Evolutionary conservation across 208 protist species (phyloP).

Genomic region (Acanthamoeba quina): DNA sequence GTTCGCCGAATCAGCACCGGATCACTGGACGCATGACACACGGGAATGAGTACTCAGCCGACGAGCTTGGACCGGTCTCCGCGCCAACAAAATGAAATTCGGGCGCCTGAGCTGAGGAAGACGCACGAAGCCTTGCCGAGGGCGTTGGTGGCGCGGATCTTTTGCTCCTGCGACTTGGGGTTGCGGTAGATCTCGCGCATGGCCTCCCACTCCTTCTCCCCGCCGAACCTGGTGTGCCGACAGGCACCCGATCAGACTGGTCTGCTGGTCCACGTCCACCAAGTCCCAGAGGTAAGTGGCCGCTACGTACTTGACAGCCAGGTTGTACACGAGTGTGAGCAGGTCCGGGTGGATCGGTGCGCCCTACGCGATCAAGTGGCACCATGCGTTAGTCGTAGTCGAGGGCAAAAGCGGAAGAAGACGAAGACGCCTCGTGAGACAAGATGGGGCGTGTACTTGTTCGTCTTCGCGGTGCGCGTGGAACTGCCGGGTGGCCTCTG

Average conservation of each 20-base stretch:
- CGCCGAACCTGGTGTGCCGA: background rate
- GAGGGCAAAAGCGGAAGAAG: background rate
- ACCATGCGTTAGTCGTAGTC: background rate
- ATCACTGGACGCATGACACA: background rate
- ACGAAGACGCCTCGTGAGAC: background rate
- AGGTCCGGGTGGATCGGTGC: constrained; percentile 35
- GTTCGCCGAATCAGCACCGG: background rate
- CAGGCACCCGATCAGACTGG: background rate
- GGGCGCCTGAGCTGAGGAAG: too few species aligned
- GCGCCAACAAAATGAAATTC: background rate
- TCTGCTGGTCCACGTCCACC: too few species aligned
- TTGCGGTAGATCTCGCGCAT: constrained; percentile 48
- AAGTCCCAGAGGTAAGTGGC: too few species aligned
- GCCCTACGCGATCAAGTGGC: background rate
- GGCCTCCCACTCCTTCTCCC: constrained; percentile 72
- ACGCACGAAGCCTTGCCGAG: constrained; percentile 44
- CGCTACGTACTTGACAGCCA: constrained; percentile 27
- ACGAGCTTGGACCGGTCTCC: too few species aligned
- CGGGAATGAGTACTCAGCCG: too few species aligned
- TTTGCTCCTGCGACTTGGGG: constrained; percentile 52
- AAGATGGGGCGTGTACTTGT: too few species aligned
- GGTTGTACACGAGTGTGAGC: constrained; percentile 59
- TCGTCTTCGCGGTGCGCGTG: background rate
- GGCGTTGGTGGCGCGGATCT: constrained; percentile 21
- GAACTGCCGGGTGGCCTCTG: constrained; percentile 18